Evolutionary conservation across 768 basidiomycete species (phyloP), one percentile per base, ranked within the genome.

Genomic region (Phaffia tasmanica): DNA sequence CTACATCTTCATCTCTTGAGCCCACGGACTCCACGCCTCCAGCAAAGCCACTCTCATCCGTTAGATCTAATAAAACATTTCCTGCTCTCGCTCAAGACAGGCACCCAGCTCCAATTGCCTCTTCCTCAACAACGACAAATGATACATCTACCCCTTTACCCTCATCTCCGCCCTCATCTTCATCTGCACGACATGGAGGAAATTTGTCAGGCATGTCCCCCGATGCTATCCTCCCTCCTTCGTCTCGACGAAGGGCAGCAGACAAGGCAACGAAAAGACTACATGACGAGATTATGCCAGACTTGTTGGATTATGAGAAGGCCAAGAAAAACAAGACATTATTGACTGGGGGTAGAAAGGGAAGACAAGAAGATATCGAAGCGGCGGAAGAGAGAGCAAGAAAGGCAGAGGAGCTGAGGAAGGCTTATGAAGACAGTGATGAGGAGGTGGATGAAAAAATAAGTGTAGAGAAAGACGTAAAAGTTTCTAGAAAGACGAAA

Each of bases 241-340:
- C 54, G 9, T 69, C 70, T 0, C 67, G 72, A 75, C 84, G 80
- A 71, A 79, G 76, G 70, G 90, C 79, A 72, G 83, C 78, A 68
- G 84, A 73, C 75, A 82, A 77, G 63, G 83, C 83, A 11, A 78
- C 74, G 3, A 75, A 77, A 59, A 77, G 77, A 51, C 71, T 83
- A 57, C 78, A 78, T 54, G 77, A 81, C 9, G 77, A 78, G 61
- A 78, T 90, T 65, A 89, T 90, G 84, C 88, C 88, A 0, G 89
- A 91, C 70, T 79, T 88, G 2, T 70, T 84, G 50, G 81, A 79
- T 65, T 90, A 80, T 72, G 83, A 89, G 73, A 81, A 81, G 71
- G 85, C 90, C 77, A 79, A 82, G 79, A 82, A 81, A 70, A 63
- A 70, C 58, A 67, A 67, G 51, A 65, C 71, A 51, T 62, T 63